Evolutionary conservation across 768 basidiomycete species (phyloP), one percentile per base, ranked within the genome.

Genomic region (Suillus cothurnatus): DNA sequence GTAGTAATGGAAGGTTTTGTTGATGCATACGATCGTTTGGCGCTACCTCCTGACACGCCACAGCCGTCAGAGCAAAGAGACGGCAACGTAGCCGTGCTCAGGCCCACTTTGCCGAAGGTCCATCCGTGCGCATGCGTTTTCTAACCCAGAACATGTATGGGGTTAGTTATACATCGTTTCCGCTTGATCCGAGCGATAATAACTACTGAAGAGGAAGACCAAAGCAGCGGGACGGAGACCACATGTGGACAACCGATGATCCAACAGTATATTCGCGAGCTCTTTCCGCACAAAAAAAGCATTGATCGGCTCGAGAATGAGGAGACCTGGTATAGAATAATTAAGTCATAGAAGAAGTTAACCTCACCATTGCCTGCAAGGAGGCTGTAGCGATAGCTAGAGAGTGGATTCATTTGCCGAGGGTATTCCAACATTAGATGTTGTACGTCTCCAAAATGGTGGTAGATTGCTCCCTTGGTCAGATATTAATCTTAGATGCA

Each of bases 281-380:
- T 36, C 28, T 41, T 41, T 28, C 58, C 11, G 26, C 17, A 28
- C 58, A 59, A 55, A 57, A 32, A 23, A 57, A 57, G 34, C n/a
- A 57, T 57, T 39, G 38, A 38, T 58, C 57, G 57, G 38, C 26
- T 31, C 19, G 39, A 59, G 41, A 59, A 59, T 41, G 39, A 59
- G 58, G 39, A 19, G 21, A 28, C 39, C 39, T 41, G 9, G 39
- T 59, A 59, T 28, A 39, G 28, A 59, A 59, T 3, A 26, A 59
- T 59, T 59, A 39, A 59, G 58, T 59, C 58, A 59, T 59, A 21
- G 26, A 59, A 59, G 58, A 38, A 41, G 12, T 19, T 38, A 28
- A 59, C 58, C 58, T 59, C 58, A 41, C 58, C 58, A 59, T 41
- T 59, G 34, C 58, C 58, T 59, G 58, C 58, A 59, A 59, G 58